Evolutionary conservation across 179 eudicot genomes (phyloP).

Genomic region (Spinacia oleracea): DNA sequence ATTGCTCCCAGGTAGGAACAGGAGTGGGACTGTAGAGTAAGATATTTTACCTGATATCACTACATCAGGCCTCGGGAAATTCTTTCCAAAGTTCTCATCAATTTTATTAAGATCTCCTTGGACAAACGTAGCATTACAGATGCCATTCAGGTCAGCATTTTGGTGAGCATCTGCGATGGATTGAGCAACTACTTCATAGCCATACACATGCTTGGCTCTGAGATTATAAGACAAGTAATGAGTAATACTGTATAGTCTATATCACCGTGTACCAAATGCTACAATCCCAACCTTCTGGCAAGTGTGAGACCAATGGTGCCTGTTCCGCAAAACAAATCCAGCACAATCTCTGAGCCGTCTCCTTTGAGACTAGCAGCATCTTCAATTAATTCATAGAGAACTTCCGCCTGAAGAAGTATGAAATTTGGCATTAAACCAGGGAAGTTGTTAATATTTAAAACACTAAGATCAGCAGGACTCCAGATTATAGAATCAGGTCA

Average conservation of each 20-base stretch:
- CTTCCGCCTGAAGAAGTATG: conserved; percentile 65
- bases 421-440: conserved; percentile 11
- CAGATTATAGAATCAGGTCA: conserved; percentile 5
- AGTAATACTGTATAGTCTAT: conserved; percentile 1
- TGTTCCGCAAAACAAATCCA: conserved; percentile 95
- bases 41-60: conserved; percentile 75
- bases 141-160: conserved; percentile 76
- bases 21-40: neutral
- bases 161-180: conserved; percentile 78
- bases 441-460: neutral
- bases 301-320: conserved; percentile 96
- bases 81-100: conserved; percentile 69
- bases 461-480: neutral
- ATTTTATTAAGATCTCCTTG: conserved; percentile 95
- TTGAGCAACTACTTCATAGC: conserved; percentile 91
- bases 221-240: conserved; percentile 6
- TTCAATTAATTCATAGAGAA: conserved; percentile 79
- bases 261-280: neutral
- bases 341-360: conserved; percentile 85
- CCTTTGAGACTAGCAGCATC: conserved; percentile 82
- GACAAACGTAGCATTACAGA: conserved; percentile 76
- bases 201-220: conserved; percentile 84
- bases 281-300: conserved; percentile 59
- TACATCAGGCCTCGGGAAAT: conserved; percentile 78
- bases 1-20: neutral